Evolutionary conservation across 129 eudicot genomes (phyloP), one percentile per base, ranked within the genome.

Genomic region (Flaveria brownii): DNA sequence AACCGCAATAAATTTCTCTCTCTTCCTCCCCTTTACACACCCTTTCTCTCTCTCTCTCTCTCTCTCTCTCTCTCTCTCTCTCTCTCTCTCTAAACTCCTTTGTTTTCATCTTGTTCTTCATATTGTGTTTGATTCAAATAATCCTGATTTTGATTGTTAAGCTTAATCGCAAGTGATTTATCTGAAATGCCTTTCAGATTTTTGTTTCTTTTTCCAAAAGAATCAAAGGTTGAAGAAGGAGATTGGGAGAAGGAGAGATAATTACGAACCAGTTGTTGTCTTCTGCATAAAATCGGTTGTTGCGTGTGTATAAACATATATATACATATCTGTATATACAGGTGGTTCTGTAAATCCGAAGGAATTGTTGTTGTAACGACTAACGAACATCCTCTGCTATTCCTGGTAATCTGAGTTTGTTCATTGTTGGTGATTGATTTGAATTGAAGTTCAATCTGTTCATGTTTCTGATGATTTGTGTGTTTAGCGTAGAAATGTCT

Each of bases 161-260:
- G 23, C n/a, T 69, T 42, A 26, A 39, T 46, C 12, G 41, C 61
- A 78, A 39, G 55, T 26, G 49, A 33, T 17, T 13, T 8, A 41
- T 77, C 68, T 80, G 82, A 81, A 75, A 90, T 91, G 97, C 70
- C 75, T 88, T 77, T 84, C 61, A 72, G 85, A 78, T 81, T 61
- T 72, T 70, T 80, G 9, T 83, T 86, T 71, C 82, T 88, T 81
- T 74, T 86, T 68, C 84, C 85, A 7, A 79, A 83, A 61, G 82
- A 78, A 82, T 56, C 88, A 9, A 73, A 81, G 73, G 74, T 78
- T 68, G 91, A 89, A 80, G 88, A 87, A 84, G 84, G 81, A 61
- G 88, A 88, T 76, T 91, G 97, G 91, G 93, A 88, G 63, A 91
- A 78, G 55, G 86, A 91, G 69, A 75, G 97, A 86, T 86, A 87